Base-by-base conservation (phyloP, 306 rosid species). In the Mucuna pruriens region DNA sequence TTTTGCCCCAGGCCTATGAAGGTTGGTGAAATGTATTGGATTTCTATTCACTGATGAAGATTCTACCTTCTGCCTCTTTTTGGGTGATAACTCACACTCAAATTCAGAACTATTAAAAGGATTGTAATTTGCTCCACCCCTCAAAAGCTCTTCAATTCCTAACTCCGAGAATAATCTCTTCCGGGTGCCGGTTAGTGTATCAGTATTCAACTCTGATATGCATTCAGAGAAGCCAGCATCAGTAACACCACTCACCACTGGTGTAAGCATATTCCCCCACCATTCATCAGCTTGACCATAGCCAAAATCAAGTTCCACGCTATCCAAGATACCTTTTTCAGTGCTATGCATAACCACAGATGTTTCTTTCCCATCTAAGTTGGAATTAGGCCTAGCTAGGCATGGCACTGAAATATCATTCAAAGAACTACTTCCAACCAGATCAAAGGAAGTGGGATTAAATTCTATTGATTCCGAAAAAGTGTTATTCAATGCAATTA, bases 141-240 rank as follows among this genome's bases (percentile, higher is more conserved):
- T 84, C 85, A 91, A 87, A 83, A 91, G 90, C 81, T 88, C 91
- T 79, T 90, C 92, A 26, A 90, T 82, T 49, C 91, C 93, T 34
- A 90, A 85, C 72, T 92, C 92, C 1, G 94, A 87, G 81, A 93
- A 95, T 22, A 93, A 70, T 22, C 99, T 88, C 74, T 88, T 90
- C 49, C 67, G 64, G 13, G 89, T 84, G 33, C 78, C 70, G 26
- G 86, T 60, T 12, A 11, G 34, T 22, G 91, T 65, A 82, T 74
- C 77, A 12, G 29, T 26, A 77, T 85, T 87, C 23, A 76, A 58
- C 67, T 87, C 92, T 40, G 93, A 78, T 38, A 81, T 6, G 75
- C 86, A 77, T 61, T 87, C 89, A 71, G 85, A 76, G 70, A 77
- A 81, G 61, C 75, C 76, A 48, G 84, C 25, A 82, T 74, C 60